phyloP scores from a whole-genome alignment of 2,329 filamentous ascomycete species.

The Hypoxylon sp. region DNA sequence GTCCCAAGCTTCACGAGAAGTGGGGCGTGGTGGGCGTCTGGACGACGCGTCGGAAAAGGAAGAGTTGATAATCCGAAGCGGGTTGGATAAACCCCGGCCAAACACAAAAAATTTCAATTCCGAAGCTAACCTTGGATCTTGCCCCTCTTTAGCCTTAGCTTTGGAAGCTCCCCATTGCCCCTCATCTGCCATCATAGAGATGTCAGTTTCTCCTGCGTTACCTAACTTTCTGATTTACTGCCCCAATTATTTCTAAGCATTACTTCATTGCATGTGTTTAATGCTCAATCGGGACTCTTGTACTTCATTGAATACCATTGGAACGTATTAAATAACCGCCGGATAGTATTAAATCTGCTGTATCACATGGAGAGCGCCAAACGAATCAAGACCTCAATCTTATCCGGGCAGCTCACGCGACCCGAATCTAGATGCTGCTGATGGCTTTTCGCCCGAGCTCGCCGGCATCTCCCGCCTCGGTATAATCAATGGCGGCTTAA shows the following conservation, averaged over 20 bases:
- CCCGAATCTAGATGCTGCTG: conserved; percentile 39
- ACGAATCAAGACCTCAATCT: conserved; percentile 26
- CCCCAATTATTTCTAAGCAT: conserved; percentile 28
- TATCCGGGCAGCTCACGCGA: conserved; percentile 31
- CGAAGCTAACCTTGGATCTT: conserved; percentile 6
- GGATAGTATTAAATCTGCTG: background rate
- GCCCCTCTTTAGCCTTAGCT: conserved; percentile 32
- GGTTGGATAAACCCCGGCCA: conserved; percentile 26
- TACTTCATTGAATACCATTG: conserved; percentile 10
- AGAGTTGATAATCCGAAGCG: conserved; percentile 24
- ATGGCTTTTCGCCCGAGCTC: conserved; percentile 48
- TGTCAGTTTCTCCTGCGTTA: conserved; percentile 36
- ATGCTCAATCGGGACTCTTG: conserved; percentile 3
- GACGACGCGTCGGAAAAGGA: conserved; percentile 28
- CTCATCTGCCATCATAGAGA: conserved; percentile 45
- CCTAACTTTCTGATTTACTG: conserved; percentile 19
- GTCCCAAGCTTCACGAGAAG: conserved; percentile 28
- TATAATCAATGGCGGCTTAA: conserved; percentile 44
- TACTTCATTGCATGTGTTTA: conserved; percentile 16
- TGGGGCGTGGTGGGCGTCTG: conserved; percentile 27
- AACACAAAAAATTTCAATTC: background rate
- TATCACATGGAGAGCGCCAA: conserved; percentile 30
- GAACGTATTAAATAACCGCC: conserved; percentile 15
- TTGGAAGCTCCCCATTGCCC: conserved; percentile 25
- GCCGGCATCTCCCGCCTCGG: conserved; percentile 54